Conservation (phyloP, 169 alveolate species). For the Pseudocohnilembus persalinus region DNA sequence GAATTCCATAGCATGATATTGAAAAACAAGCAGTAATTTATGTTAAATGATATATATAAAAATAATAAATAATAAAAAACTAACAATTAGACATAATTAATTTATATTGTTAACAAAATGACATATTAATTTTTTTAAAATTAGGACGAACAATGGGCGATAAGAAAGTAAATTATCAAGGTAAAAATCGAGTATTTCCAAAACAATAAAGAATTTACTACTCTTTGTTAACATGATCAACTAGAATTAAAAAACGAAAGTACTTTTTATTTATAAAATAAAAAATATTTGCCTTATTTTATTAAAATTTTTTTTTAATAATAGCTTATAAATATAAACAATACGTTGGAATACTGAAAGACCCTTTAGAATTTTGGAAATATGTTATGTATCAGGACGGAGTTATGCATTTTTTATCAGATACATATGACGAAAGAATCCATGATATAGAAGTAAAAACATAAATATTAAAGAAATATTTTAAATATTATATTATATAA, state of each 20-base stretch:
- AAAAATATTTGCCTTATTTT: neutral
- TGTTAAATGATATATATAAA: too few relatives aligned
- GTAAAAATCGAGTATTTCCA: neutral
- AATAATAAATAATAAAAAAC: too few relatives aligned
- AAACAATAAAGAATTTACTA: neutral
- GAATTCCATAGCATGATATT: neutral
- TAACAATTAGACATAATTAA: too few relatives aligned
- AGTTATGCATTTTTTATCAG: constrained; percentile 34
- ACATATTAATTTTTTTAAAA: neutral
- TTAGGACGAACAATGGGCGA: neutral
- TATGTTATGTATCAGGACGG: constrained; percentile 33
- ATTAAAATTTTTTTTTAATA: too few relatives aligned
- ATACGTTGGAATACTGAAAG: constrained; percentile 26
- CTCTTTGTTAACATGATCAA: neutral
- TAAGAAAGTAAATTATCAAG: neutral
- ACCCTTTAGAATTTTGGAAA: constrained; percentile 42
- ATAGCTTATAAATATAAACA: neutral
- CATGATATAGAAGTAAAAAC: constrained; percentile 15
- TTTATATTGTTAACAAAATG: too few relatives aligned
- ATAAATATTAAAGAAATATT: too few relatives aligned
- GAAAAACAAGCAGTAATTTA: neutral
- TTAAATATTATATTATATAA: too few relatives aligned
- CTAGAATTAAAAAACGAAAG: neutral
- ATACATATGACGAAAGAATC: constrained; percentile 35
- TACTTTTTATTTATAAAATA: too few relatives aligned